Evolutionary conservation across 139 green algal genomes (phyloP), one percentile per base, ranked within the genome.

Genomic region (Tetradesmus lagerheimii): DNA sequence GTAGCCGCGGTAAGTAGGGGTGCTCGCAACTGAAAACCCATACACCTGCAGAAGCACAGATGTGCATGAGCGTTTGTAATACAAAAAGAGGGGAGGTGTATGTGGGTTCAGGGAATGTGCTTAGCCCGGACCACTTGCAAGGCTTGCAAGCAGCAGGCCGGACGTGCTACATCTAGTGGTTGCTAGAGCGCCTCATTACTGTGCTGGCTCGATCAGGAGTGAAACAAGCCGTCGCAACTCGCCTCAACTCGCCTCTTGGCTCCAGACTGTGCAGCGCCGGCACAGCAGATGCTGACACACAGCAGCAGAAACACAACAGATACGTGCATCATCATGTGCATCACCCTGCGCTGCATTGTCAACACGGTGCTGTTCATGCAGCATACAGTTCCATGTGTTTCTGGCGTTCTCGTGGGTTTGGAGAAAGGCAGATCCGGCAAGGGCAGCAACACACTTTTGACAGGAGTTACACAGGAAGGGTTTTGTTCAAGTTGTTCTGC

Each of bases 11-110:
- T 50, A 86, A 0, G 87, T 78, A 12, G 50, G 53, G 8, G 75
- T 53, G 45, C 31, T 31, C 6, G 76, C 75, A 2, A 79, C 35
- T 34, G 87, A 66, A 38, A 90, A 90, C n/a, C 87, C 87, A 38
- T 87, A 90, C 34, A 90, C 77, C 53, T 86, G 86, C 8, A 43
- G 34, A 15, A 39, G 14, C 34, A 80, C 6, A 38, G 27, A 14
- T 25, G n/a, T 38, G n/a, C 67, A 78, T 35, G 20, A 2, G 27
- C 12, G 20, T 78, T 2, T 34, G 4, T 25, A 78, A 78, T 25
- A 34, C 67, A 1, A 38, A 78, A 78, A 23, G n/a, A n/a, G 25
- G 11, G 25, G 25, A 78, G 31, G 35, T 34, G n/a, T n/a, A n/a
- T n/a, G n/a, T n/a, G n/a, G n/a, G n/a, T n/a, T n/a, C n/a, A n/a